phyloP scores from a whole-genome alignment of 441 rosid genomes.

The Flueggea neowawraea region DNA sequence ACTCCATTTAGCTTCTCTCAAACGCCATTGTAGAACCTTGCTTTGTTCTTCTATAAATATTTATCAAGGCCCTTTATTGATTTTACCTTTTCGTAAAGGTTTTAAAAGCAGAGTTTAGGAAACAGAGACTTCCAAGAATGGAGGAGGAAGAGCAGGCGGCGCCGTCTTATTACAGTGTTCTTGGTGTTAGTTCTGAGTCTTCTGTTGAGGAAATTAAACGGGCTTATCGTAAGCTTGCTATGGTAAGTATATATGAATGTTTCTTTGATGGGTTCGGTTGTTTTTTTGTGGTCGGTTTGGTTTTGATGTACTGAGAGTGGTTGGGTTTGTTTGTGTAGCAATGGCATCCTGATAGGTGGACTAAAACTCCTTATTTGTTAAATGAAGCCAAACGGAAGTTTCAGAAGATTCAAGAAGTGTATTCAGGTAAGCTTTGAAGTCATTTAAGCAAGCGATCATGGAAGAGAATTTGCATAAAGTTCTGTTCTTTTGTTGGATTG shows the following conservation, averaged over 20 bases:
- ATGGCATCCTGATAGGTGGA: conserved; percentile 92
- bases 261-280: not conserved
- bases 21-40: no score
- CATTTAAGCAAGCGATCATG: no score
- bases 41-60: no score
- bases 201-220: conserved; percentile 52
- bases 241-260: conserved; percentile 35
- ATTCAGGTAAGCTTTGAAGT: conserved; percentile 41
- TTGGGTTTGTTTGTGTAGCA: conserved; percentile 27
- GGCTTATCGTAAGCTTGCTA: conserved; percentile 72
- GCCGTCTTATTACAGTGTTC: conserved; percentile 51
- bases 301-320: no score
- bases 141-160: not conserved
- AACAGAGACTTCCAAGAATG: not conserved
- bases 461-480: no score
- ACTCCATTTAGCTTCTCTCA: no score
- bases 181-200: conserved; percentile 50
- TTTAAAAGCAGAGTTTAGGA: not conserved
- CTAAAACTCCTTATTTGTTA: conserved; percentile 38
- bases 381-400: conserved; percentile 63
- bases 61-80: no score
- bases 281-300: not conserved
- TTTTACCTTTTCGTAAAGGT: not conserved
- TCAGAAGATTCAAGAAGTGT: conserved; percentile 78
- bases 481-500: not conserved